phyloP scores from a whole-genome alignment of 768 basidiomycete species.

The Coprinellus micaceus region DNA sequence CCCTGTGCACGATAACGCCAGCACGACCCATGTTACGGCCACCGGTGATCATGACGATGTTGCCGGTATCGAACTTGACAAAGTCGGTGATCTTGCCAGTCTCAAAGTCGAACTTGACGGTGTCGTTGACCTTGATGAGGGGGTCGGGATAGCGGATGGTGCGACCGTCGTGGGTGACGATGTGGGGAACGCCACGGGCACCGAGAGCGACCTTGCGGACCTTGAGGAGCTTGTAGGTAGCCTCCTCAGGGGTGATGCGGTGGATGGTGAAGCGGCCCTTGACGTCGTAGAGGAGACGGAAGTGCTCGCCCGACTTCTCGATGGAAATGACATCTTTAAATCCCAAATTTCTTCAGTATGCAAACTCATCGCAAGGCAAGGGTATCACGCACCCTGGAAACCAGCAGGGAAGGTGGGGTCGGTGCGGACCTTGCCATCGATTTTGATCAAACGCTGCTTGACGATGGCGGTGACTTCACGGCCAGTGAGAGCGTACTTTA shows the following conservation, averaged over 20 bases:
- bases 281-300: conserved; percentile 98
- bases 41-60: conserved; percentile 96
- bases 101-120: conserved; percentile 94
- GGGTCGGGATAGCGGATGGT: conserved; percentile 99
- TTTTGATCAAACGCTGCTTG: conserved; percentile 95
- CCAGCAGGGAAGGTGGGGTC: conserved; percentile 96
- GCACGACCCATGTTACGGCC: conserved; percentile 99
- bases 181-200: conserved; percentile 89
- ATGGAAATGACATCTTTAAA: conserved; percentile 87
- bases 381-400: conserved; percentile 93
- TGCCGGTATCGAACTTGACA: conserved; percentile 95
- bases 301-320: conserved; percentile 98
- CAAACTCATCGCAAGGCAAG: too few relatives aligned
- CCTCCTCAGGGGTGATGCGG: conserved; percentile 97
- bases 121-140: conserved; percentile 91
- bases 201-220: conserved; percentile 91
- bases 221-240: conserved; percentile 93
- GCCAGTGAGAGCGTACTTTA: conserved; percentile 97
- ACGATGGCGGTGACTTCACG: conserved; percentile 95
- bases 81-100: conserved; percentile 90
- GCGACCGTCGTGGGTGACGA: conserved; percentile 98
- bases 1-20: conserved; percentile 92
- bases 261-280: conserved; percentile 99
- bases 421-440: conserved; percentile 97
- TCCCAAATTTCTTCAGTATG: not conserved